Base-by-base conservation (phyloP, 768 basidiomycete species). In the Multifurca ochricompacta region DNA sequence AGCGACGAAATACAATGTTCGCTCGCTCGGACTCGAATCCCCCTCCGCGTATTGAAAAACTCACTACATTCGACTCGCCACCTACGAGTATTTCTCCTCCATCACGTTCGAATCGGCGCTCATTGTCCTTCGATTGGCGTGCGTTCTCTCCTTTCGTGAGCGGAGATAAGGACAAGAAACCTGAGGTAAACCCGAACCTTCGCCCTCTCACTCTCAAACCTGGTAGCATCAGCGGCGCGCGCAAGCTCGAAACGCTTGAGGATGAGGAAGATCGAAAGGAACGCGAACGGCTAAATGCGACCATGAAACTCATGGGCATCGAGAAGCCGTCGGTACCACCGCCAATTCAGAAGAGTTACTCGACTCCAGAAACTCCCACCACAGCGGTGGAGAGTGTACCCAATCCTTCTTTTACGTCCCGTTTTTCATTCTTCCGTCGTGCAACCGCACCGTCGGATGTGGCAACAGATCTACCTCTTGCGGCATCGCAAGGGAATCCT, bases 231-330 rank as follows among this genome's bases (percentile, higher is more conserved):
- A 78, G 78, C 2, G 70, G 77, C 55, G 88, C 80, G 25, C 78
- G 90, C 48, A 91, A 93, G 68, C 70, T 94, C 34, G 91, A 94
- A 55, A 91, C 83, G 1, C 73, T 78, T 36, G 94, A 97, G 68
- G 94, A 98, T 63, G 95, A 97, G 55, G 91, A 97, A 58, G 93
- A 96, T 65, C 76, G 81, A 35, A 78, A 77, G 58, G 92, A 95
- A 69, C 76, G 94, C 51, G 92, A 93, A 66, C 80, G 92, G 14
- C 74, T 97, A 51, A 77, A 86, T 59, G 91, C 91, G 14, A 91
- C 91, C 25, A 88, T 98, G 87, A 90, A 91, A 67, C 72, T 95
- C 27, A 91, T 94, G 85, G 95, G 95, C 4, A 90, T 95, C 56
- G 82, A 80, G 44, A 73, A 86, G 67, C 81, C 84, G 28, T 66